Evolutionary conservation across 2,329 filamentous ascomycete species (phyloP), one percentile per base, ranked within the genome.

Genomic region (Sarocladiaceae sp.): DNA sequence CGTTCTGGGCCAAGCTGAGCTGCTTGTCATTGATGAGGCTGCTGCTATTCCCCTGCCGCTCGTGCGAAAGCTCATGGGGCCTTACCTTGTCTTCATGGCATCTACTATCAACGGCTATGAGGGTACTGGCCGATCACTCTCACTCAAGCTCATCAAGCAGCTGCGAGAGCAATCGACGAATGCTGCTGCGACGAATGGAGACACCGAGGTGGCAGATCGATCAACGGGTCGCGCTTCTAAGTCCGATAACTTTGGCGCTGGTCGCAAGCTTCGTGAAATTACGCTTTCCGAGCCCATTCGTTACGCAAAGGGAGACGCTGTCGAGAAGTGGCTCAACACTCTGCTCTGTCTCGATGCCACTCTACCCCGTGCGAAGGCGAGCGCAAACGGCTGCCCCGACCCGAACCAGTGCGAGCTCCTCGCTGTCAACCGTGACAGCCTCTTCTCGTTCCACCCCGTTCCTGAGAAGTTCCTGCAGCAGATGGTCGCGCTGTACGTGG

Each of bases 41-140:
- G 93, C 93, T 11, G 94, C 94, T 2, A 98, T 98, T 50, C 93
- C 94, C 11, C 67, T 98, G 10, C 93, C 93, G 1, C 70, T 97
- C 3, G 93, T 98, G 6, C 78, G 85, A 54, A 96, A 96, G 66
- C 74, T 98, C 32, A 90, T 98, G 80, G 93, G 93, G 0, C 91
- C 91, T 12, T 98, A 98, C 64, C 73, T 98, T 29, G 89, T 97
- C 7, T 98, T 98, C 66, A 97, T 98, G 93, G 89, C 94, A 1
- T 98, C 93, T 1, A 98, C 93, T 2, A 96, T 98, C 68, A 97
- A 97, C 60, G 93, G 93, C 47, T 98, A 98, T 61, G 93, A 98
- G 69, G 93, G 93, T 46, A 98, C 93, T 6, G 93, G 93, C 32
- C 82, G 93, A 47, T 97, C 93, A 1, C 74, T 98, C 5, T 97